These are phyloP conservation scores for Geotrichum europaeum DNA, from an alignment of 1,139 yeast species.

Conservation along the genomic window DNA sequence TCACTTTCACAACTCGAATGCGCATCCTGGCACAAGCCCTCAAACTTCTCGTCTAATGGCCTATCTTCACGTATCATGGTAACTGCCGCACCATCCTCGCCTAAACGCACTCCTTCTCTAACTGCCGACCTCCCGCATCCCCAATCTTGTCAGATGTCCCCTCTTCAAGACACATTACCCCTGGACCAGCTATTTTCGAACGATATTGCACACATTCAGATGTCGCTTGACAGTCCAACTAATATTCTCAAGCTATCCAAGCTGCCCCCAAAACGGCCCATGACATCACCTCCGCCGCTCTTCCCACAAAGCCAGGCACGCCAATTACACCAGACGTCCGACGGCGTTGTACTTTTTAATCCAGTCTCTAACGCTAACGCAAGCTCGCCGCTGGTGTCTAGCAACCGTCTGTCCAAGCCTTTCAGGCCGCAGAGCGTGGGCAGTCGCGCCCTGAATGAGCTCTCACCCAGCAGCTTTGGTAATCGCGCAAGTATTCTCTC, in stretches of 20 bases:
- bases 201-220: not conserved
- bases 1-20: not conserved
- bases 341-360: not conserved
- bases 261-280: not conserved
- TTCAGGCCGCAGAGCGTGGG: not conserved
- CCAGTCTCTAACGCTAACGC: not conserved
- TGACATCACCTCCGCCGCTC: not conserved
- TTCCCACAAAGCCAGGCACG: not conserved
- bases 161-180: not conserved
- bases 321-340: not conserved
- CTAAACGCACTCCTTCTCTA: not conserved
- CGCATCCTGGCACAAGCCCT: not conserved
- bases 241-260: not conserved
- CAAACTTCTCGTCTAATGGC: not conserved
- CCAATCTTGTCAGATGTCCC: not conserved
- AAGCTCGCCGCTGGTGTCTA: not conserved
- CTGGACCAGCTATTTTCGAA: not conserved
- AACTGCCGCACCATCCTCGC: not conserved
- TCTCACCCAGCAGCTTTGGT: not conserved
- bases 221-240: not conserved
- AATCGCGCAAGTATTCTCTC: not conserved
- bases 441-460: not conserved
- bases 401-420: not conserved
- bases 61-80: not conserved
- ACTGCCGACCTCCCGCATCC: not conserved